These are phyloP conservation scores for Claviceps pusilla DNA, from an alignment of 2,329 filamentous ascomycete genomes.

Conservation along the genomic window DNA sequence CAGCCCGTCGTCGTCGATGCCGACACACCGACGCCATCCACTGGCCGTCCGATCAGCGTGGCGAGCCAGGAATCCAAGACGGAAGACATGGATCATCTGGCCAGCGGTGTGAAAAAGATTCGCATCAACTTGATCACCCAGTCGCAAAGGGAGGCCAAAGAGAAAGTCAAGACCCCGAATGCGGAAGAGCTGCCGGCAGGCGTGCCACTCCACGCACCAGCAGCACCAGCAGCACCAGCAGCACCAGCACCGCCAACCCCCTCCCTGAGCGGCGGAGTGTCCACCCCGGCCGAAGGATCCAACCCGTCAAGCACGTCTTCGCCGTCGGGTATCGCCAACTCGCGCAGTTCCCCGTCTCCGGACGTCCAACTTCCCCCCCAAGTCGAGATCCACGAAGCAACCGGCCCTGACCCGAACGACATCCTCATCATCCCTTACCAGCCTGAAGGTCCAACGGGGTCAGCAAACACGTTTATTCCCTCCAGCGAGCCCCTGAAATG, in stretches of 20 bases:
- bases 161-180: constrained; percentile 10
- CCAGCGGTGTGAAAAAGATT: constrained; percentile 45
- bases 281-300: constrained; percentile 12
- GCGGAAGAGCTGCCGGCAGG: background rate
- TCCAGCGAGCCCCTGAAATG: constrained; percentile 29
- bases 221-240: background rate
- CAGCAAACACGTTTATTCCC: constrained; percentile 19
- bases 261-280: constrained; percentile 11
- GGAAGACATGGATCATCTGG: constrained; percentile 40
- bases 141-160: constrained; percentile 40
- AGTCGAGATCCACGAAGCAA: constrained; percentile 10
- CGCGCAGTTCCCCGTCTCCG: constrained; percentile 21
- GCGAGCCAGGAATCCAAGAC: constrained; percentile 12
- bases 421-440: constrained; percentile 41
- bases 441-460: constrained; percentile 32
- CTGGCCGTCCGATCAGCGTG: background rate
- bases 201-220: background rate
- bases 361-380: constrained; percentile 9
- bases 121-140: constrained; percentile 47
- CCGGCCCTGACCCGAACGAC: constrained; percentile 16
- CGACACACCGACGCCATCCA: constrained; percentile 6
- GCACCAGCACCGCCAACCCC: constrained; percentile 11
- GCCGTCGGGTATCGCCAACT: constrained; percentile 8
- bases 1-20: constrained; percentile 6
- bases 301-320: constrained; percentile 9